Evolutionary conservation across 805 yeast genomes (phyloP), one percentile per base, ranked within the genome.

Genomic region (Spathaspora gorwiae): DNA sequence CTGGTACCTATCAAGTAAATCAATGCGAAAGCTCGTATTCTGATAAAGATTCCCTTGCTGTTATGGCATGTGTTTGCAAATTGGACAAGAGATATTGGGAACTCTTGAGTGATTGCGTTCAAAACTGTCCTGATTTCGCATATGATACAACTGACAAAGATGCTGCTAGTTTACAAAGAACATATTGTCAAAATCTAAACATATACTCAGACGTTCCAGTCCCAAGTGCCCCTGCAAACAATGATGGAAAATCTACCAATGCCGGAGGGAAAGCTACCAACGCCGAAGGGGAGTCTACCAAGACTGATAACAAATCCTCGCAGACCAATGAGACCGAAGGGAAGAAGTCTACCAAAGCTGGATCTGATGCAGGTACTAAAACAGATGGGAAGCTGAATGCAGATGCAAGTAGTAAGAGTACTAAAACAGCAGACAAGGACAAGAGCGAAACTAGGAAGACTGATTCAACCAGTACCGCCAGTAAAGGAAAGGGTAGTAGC

Each of bases 121-220:
- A 39, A 5, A 26, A 26, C 7, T 39, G 41, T n/a, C 26, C 15
- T 30, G 35, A 39, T 7, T 32, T 24, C 9, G 13, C 36, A 13
- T 33, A 10, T 24, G n/a, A 27, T 31, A 12, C 26, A 2, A 15
- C 35, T 29, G 27, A 19, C 15, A 24, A 31, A 15, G 40, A 36
- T 19, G 12, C 36, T 24, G 36, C 35, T 13, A 19, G 6, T 27
- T 24, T 42, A 9, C 35, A 42, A 15, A 35, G 27, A 29, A n/a
- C 7, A 9, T 42, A 42, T 30, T 42, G 45, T 42, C 29, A 36
- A 24, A 33, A 30, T 36, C 40, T 39, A 12, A 12, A 12, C 9
- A 26, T 32, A 1, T 11, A 39, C 35, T 14, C 41, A 11, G 15
- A 12, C 10, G 10, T 37, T 12, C 34, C 40, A 30, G 41, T n/a